These are phyloP conservation scores for Boletus vermiculosoides DNA, from an alignment of 768 basidiomycete species.

Conservation along the genomic window DNA sequence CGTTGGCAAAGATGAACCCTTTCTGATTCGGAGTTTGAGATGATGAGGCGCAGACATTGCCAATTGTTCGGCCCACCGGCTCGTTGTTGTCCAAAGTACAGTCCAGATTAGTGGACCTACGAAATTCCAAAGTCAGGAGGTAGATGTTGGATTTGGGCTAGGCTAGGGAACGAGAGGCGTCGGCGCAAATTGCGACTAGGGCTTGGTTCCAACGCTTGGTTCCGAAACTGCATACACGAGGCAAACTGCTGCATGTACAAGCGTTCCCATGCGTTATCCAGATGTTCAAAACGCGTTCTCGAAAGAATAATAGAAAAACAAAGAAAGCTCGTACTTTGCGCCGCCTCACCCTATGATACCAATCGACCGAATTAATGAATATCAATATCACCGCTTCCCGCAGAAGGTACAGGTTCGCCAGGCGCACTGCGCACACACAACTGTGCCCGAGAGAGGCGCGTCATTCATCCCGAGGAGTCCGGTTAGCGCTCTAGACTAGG, in stretches of 20 bases:
- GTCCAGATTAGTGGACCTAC: not conserved
- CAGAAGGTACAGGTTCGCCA: not conserved
- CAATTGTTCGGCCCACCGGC: not conserved
- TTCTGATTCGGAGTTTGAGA: not conserved
- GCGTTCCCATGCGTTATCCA: not conserved
- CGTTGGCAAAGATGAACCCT: not conserved
- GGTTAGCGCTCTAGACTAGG: not conserved
- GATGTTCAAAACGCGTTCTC: slow-evolving; percentile 2
- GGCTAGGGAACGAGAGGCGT: not conserved
- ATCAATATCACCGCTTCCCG: not conserved
- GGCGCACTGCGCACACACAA: not conserved
- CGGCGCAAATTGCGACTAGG: too few relatives aligned
- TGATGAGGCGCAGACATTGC: not conserved
- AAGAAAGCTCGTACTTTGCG: slow-evolving; percentile 19
- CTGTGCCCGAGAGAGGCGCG: not conserved
- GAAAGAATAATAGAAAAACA: slow-evolving; percentile 1
- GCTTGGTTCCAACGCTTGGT: not conserved
- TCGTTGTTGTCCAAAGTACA: not conserved
- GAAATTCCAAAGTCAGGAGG: not conserved
- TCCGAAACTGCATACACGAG: not conserved
- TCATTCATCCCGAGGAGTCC: not conserved
- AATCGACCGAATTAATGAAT: not conserved
- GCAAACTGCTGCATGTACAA: not conserved
- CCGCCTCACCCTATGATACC: slow-evolving; percentile 3
- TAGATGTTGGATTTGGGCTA: not conserved